Evolutionary conservation across 2,329 filamentous ascomycete species (phyloP), one percentile per base, ranked within the genome.

Genomic region (Clonostachys rosea): DNA sequence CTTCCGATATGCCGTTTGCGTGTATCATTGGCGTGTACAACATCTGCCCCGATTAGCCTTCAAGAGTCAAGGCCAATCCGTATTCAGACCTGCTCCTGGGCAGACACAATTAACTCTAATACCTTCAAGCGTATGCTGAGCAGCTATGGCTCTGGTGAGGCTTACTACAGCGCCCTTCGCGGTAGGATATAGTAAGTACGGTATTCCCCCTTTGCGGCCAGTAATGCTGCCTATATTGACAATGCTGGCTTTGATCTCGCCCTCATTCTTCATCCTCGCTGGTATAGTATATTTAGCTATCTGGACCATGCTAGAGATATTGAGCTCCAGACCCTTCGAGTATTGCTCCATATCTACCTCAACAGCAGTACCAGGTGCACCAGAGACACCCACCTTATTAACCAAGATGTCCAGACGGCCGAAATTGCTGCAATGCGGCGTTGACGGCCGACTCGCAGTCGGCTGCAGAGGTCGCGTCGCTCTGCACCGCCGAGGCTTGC

Each of bases 181-280:
- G 0, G 71, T 75, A 6, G 73, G 71, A 42, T 76, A 75, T 2
- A 75, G 53, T 5, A 76, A 51, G 49, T 67, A 63, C 2, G 70
- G 69, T 34, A 66, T 71, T 1, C 73, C 73, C 1, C 73, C 73
- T 14, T 64, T 63, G 34, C 75, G 45, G 0, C 81, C 81, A 0
- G 81, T 79, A 2, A 86, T 81, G 42, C 72, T 78, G 3, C 76
- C 77, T 69, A 86, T 80, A 55, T 86, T 86, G 53, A 85, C 68
- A 49, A 84, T 79, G 39, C 62, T 70, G 8, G 79, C 78, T 47
- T 69, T 66, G 46, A 59, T 4, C 49, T 63, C 9, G 45, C 20
- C 36, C n/a, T 7, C 20, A 47, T 84, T 83, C 48, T 67, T 69
- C 20, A 53, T 51, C 82, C 86, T 86, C 4, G 66, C 74, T 0